These are phyloP conservation scores for Cordia subcordata DNA, from an alignment of 257 asterid genomes.

Conservation along the genomic window DNA sequence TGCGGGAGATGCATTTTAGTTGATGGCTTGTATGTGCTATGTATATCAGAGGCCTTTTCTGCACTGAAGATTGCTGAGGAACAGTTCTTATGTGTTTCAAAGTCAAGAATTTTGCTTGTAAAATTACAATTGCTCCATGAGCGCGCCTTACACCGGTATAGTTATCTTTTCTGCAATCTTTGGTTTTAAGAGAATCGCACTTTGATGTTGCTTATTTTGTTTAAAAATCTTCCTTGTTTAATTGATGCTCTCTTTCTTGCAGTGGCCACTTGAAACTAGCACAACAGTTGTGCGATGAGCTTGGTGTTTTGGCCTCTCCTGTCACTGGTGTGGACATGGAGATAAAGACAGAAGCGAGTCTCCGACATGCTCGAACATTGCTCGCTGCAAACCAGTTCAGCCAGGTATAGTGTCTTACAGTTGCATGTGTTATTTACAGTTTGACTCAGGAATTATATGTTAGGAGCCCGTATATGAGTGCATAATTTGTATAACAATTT, in stretches of 20 bases:
- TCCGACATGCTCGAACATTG: conserved; percentile 86
- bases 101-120: conserved; percentile 70
- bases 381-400: conserved; percentile 89
- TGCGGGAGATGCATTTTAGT: too few species aligned
- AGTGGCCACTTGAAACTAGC: conserved; percentile 86
- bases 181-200: neutral
- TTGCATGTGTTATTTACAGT: neutral
- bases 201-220: neutral
- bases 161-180: conserved; percentile 3
- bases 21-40: neutral
- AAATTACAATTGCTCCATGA: conserved; percentile 86
- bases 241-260: conserved; percentile 16
- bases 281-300: conserved; percentile 74
- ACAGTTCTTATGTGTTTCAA: conserved; percentile 66
- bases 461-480: too few species aligned
- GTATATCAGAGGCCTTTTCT: conserved; percentile 67
- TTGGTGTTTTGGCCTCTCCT: conserved; percentile 85
- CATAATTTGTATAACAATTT: too few species aligned
- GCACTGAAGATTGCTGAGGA: conserved; percentile 77
- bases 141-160: conserved; percentile 76
- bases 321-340: conserved; percentile 94
- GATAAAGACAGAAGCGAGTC: conserved; percentile 77
- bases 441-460: neutral
- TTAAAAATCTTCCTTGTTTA: conserved; percentile 9
- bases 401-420: conserved; percentile 41